These are phyloP conservation scores for Plasmodium billcollinsi DNA, from an alignment of 169 alveolate species.

Conservation along the genomic window DNA sequence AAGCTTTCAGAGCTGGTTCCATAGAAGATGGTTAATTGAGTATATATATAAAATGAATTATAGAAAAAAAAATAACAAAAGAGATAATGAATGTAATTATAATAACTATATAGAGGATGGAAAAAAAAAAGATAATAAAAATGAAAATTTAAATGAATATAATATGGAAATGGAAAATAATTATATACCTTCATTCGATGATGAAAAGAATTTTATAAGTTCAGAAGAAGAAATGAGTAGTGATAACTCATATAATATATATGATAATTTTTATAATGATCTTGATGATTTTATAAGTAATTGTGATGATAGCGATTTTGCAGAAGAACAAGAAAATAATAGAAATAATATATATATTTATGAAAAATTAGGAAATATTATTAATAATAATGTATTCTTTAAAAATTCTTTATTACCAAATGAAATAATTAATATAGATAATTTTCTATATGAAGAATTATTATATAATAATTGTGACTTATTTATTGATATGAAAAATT, in stretches of 20 bases:
- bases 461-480: conserved; percentile 60
- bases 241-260: background rate
- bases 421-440: conserved; percentile 46
- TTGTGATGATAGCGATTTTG: conserved; percentile 41
- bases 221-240: conserved; percentile 14
- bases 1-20: conserved; percentile 77
- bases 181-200: conserved; percentile 18
- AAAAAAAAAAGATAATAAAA: background rate
- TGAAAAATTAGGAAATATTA: conserved; percentile 26
- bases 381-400: conserved; percentile 35
- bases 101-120: background rate
- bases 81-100: background rate
- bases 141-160: background rate
- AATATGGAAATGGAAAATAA: background rate
- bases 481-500: conserved; percentile 73
- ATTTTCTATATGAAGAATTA: conserved; percentile 71
- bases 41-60: conserved; percentile 35
- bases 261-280: background rate
- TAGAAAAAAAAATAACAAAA: background rate
- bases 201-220: conserved; percentile 25
- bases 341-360: conserved; percentile 15
- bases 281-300: conserved; percentile 42
- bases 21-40: conserved; percentile 75
- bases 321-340: background rate
- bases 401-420: conserved; percentile 49